Conservation (phyloP, 306 rosid species). For the Ormosia semicastrata region DNA sequence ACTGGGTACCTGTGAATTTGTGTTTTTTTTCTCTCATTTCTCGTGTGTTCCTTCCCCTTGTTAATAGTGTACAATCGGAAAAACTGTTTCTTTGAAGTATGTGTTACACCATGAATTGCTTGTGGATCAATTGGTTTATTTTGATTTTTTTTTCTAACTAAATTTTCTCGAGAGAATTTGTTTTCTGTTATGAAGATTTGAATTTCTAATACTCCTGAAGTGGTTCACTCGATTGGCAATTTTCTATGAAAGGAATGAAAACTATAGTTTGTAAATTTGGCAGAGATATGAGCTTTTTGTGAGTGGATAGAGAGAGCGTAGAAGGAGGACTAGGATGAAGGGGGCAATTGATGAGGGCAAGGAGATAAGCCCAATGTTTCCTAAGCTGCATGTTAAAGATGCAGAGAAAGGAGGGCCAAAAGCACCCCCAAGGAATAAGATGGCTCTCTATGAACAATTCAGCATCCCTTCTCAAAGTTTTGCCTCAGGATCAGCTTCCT, state of each 20-base stretch:
- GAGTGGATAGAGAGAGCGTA: slow-evolving; percentile 31
- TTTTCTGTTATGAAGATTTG: background rate
- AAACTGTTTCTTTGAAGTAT: slow-evolving; percentile 33
- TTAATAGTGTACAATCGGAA: slow-evolving; percentile 21
- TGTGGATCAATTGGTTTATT: background rate
- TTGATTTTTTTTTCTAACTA: background rate
- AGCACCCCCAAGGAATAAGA: slow-evolving; percentile 83
- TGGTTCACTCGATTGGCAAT: background rate
- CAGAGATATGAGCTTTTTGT: background rate
- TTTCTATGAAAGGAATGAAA: slow-evolving; percentile 5
- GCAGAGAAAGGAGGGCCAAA: slow-evolving; percentile 71
- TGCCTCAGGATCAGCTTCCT: slow-evolving; percentile 51
- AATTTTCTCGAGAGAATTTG: background rate
- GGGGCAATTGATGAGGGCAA: slow-evolving; percentile 44
- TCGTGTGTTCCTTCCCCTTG: slow-evolving; percentile 23
- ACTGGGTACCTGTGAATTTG: slow-evolving; percentile 26
- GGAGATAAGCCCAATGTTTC: slow-evolving; percentile 61
- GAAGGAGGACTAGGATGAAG: slow-evolving; percentile 43
- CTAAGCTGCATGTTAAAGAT: slow-evolving; percentile 74
- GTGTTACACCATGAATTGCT: background rate
- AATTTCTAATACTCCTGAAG: background rate
- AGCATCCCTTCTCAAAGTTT: slow-evolving; percentile 52
- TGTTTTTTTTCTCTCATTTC: background rate
- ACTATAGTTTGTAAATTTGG: slow-evolving; percentile 24
- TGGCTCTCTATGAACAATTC: slow-evolving; percentile 75